Evolutionary conservation across 177 flowering plant genomes (phyloP).

Genomic region (Viscum album): DNA sequence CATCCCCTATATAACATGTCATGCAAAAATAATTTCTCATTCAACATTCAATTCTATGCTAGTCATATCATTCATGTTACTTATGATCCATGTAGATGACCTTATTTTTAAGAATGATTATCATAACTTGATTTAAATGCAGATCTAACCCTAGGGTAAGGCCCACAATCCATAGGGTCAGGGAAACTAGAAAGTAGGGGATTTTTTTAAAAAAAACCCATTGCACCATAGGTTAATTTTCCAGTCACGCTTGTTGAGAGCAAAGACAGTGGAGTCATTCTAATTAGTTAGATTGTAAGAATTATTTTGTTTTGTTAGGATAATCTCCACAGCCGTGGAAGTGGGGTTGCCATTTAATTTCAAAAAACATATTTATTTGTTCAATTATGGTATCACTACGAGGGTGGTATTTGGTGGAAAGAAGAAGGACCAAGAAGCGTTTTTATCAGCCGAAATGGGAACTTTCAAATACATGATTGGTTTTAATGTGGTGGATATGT

Average conservation of each 20-base stretch:
- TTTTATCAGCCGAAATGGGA: slow-evolving; percentile 12
- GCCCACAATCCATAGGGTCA: too few relatives aligned
- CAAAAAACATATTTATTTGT: slow-evolving; percentile 16
- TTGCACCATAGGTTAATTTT: too few relatives aligned
- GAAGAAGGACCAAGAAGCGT: slow-evolving; percentile 17
- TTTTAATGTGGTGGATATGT: slow-evolving; percentile 21
- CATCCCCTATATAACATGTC: too few relatives aligned
- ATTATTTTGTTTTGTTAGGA: not conserved
- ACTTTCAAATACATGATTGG: slow-evolving; percentile 14
- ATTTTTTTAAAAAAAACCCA: too few relatives aligned
- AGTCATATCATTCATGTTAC: too few relatives aligned
- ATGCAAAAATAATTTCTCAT: too few relatives aligned
- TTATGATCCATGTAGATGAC: too few relatives aligned
- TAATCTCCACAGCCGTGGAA: not conserved
- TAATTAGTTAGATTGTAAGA: slow-evolving; percentile 6
- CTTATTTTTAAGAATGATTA: too few relatives aligned
- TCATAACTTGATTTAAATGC: too few relatives aligned
- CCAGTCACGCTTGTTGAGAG: slow-evolving; percentile 15
- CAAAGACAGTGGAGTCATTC: slow-evolving; percentile 15
- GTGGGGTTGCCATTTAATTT: slow-evolving; percentile 21
- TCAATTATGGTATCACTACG: slow-evolving; percentile 14
- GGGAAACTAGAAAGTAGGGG: too few relatives aligned
- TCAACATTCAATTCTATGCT: too few relatives aligned
- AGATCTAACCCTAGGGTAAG: too few relatives aligned
- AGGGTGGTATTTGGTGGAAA: slow-evolving; percentile 24